Base-by-base conservation (phyloP, 2,329 filamentous ascomycete genomes). In the Eurotiales sp. region DNA sequence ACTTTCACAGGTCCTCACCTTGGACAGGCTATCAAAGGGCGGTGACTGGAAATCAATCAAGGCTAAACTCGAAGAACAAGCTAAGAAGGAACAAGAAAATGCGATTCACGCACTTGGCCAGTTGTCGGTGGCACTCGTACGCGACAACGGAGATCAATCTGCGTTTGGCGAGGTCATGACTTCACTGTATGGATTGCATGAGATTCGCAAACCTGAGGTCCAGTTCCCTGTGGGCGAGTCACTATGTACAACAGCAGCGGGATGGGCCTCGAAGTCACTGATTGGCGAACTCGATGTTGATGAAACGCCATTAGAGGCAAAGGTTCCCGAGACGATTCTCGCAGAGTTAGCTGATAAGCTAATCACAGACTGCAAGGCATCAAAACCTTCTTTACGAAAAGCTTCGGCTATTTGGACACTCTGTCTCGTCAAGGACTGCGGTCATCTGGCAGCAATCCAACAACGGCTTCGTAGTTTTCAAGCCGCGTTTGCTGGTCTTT, bases 321-420 rank as follows among this genome's bases (percentile, higher is more conserved):
- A 61, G 3, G 61, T 72, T 22, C 63, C 68, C 6, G 58, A 62
- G 15, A 62, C 60, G 1, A 68, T 78, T 46, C 71, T 86, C 22
- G 71, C 72, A 8, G 69, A 73, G 0, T 76, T 88, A 1, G 72
- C 95, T 4, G 81, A 88, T 53, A 90, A 86, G 63, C 79, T 95
- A 2, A 77, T 97, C 42, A 73, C 74, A 2, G 86, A 93, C 61
- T 93, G 87, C 72, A 86, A 87, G 61, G 83, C 86, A 8, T 90
- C 89, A 0, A 96, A 96, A 63, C 93, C 93, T 1, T 87, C 90
- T 0, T 75, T 96, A 4, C 85, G 90, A 59, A 96, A 96, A 65
- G 90, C 92, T 3, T 92, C 91, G 0, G 90, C 90, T 0, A 95
- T 99, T 59, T 97, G 93, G 93, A 79, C 97, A 0, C 85, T 97